Conservation (phyloP, 2,329 filamentous ascomycete species). For the Didymella arachidicola region DNA sequence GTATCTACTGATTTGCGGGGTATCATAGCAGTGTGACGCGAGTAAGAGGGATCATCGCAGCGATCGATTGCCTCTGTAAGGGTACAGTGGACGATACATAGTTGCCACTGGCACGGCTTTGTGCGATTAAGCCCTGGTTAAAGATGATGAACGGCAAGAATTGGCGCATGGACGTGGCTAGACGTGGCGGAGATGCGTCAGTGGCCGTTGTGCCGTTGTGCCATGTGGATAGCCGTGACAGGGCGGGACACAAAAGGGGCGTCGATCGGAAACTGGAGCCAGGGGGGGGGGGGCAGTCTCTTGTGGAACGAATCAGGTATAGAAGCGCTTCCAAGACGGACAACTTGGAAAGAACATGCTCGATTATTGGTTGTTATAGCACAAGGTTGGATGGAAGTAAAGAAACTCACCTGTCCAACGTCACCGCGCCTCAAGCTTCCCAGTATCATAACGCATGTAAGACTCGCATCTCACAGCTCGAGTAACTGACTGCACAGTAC, state of each 20-base stretch:
- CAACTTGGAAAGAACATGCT: slow-evolving; percentile 19
- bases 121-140: neutral
- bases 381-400: slow-evolving; percentile 35
- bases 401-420: slow-evolving; percentile 6
- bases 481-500: too few relatives aligned
- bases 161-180: slow-evolving; percentile 1
- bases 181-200: slow-evolving; percentile 32
- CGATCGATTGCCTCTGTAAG: slow-evolving; percentile 15
- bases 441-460: too few relatives aligned
- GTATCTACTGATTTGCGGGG: slow-evolving; percentile 8
- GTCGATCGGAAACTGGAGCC: slow-evolving; percentile 26
- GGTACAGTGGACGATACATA: slow-evolving; percentile 11
- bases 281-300: slow-evolving; percentile 22
- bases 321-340: slow-evolving; percentile 17
- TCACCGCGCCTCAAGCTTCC: neutral
- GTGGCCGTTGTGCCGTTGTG: slow-evolving; percentile 35
- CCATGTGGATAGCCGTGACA: slow-evolving; percentile 33
- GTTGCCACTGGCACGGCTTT: slow-evolving; percentile 18
- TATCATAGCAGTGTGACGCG: neutral
- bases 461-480: neutral
- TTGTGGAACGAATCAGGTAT: slow-evolving; percentile 29
- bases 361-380: slow-evolving; percentile 35
- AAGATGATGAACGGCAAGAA: neutral
- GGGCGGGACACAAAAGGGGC: slow-evolving; percentile 23
- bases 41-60: slow-evolving; percentile 17